Percentiles rank a stretch among this genome's conserved stretches.
Evolutionary conservation across 352 stramenopile species (phyloP).

Genomic region (Pythium coloratum): DNA sequence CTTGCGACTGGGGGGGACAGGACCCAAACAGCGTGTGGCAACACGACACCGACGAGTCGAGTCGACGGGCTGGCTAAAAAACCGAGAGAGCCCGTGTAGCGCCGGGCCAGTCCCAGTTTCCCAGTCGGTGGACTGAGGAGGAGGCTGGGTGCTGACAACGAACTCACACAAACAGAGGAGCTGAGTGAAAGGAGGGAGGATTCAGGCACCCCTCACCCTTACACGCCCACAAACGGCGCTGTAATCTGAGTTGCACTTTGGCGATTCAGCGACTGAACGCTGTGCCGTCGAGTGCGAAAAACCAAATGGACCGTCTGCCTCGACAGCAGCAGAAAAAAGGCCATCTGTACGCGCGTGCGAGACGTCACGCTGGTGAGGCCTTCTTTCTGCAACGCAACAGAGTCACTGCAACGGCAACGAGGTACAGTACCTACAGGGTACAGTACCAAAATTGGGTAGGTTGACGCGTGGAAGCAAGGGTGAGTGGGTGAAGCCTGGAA

Average conservation of each 20-base stretch:
- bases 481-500: slow-evolving; percentile 8
- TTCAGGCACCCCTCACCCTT: slow-evolving; percentile 3
- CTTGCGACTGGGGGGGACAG: slow-evolving; percentile 29
- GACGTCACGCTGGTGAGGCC: slow-evolving; percentile 23
- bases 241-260: slow-evolving; percentile 37
- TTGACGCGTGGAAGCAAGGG: slow-evolving; percentile 16
- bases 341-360: slow-evolving; percentile 25
- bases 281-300: slow-evolving; percentile 25
- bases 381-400: slow-evolving; percentile 14
- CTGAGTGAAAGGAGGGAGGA: slow-evolving; percentile 3
- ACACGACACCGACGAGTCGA: slow-evolving; percentile 22
- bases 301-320: slow-evolving; percentile 21
- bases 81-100: slow-evolving; percentile 26
- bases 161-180: slow-evolving; percentile 6
- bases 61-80: slow-evolving; percentile 23
- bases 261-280: slow-evolving; percentile 31
- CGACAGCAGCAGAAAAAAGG: slow-evolving; percentile 28
- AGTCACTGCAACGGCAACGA: slow-evolving; percentile 33
- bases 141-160: slow-evolving; percentile 24
- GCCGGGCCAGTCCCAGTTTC: slow-evolving; percentile 18
- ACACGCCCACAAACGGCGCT: slow-evolving; percentile 15
- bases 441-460: slow-evolving; percentile 24
- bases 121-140: slow-evolving; percentile 1
- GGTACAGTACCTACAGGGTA: slow-evolving; percentile 22
- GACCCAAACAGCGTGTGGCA: slow-evolving; percentile 21